Evolutionary conservation across 2,329 filamentous ascomycete genomes (phyloP), one percentile per base, ranked within the genome.

Genomic region (Leptographium radiaticola): DNA sequence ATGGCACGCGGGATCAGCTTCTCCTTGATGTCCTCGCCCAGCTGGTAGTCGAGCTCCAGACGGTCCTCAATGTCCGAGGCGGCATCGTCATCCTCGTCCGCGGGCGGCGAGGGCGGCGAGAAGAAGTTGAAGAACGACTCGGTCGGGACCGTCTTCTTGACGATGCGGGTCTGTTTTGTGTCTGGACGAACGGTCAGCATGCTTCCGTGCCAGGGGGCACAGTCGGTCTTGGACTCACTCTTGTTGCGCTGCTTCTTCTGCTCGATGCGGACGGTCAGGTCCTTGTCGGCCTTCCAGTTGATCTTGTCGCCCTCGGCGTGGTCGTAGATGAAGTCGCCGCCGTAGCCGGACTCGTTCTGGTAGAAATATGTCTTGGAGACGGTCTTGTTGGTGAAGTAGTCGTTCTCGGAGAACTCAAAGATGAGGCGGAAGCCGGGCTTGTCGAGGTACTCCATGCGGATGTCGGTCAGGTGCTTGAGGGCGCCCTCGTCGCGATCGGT

Each of bases 231-330:
- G 6, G 8, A 52, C 76, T 75, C 77, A 98, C 93, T 97, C 83
- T 97, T 98, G 76, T 98, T 98, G 60, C 93, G 83, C 76, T 98
- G 93, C 80, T 98, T 98, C 83, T 98, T 98, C 79, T 89, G 94
- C 79, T 98, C 93, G 57, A 97, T 76, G 62, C 88, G 85, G 60
- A 97, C 87, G 47, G 93, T 98, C 63, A 98, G 76, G 66, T 98
- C 93, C 71, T 95, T 89, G 64, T 86, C 86, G 11, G 83, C 75
- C 74, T 95, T 93, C 93, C 93, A 98, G 63, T 96, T 86, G 65
- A 98, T 95, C 79, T 95, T 93, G 69, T 95, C 88, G 60, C 94
- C 93, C 70, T 98, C 91, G 55, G 94, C 93, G 68, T 98, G 93
- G 69, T 98, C 93, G 69, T 98, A 98, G 71, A 98, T 97, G 74